Evolutionary conservation across 306 rosid genomes (phyloP), one percentile per base, ranked within the genome.

Genomic region (Acacia crassicarpa): DNA sequence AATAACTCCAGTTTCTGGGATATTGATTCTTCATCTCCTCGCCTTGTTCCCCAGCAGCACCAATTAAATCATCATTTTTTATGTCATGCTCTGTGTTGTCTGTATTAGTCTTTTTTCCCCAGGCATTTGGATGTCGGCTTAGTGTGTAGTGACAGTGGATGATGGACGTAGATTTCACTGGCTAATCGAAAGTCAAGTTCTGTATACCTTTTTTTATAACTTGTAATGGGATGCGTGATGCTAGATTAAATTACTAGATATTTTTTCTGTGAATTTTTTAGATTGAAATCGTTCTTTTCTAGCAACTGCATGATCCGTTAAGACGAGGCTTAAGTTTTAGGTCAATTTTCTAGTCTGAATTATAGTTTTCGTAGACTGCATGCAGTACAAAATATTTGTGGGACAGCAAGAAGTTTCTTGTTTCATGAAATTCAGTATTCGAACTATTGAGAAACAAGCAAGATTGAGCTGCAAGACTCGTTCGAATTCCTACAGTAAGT

Each of bases 1-100:
- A 85, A 80, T 91, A 84, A 84, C 75, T 72, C 1, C 3, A 44
- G 43, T 71, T 56, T 19, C 6, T 19, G 72, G 72, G 72, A 35
- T 67, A 69, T 69, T 40, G 51, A 69, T n/a, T 38, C 14, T 20
- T 20, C 32, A 10, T 38, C 51, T n/a, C 56, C 16, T 44, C 45
- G 56, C 25, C 48, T 67, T 20, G 25, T 20, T 67, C 8, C 16
- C 74, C 46, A n/a, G 25, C n/a, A 25, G 74, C 51, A 68, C 74
- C 74, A 22, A 11, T 41, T 41, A 68, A 4, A n/a, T 68, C 53
- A n/a, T 70, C 45, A 71, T 44, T 44, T 43, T 6, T 13, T 12
- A 44, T 44, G 58, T 12, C 17, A 70, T 22, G 54, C 20, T 22
- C 20, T 40, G 35, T 40, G 15, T 32, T 38, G 41, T 27, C 41